Evolutionary conservation across 2,329 filamentous ascomycete genomes (phyloP), one percentile per base, ranked within the genome.

Genomic region (Chaetomium globosum): DNA sequence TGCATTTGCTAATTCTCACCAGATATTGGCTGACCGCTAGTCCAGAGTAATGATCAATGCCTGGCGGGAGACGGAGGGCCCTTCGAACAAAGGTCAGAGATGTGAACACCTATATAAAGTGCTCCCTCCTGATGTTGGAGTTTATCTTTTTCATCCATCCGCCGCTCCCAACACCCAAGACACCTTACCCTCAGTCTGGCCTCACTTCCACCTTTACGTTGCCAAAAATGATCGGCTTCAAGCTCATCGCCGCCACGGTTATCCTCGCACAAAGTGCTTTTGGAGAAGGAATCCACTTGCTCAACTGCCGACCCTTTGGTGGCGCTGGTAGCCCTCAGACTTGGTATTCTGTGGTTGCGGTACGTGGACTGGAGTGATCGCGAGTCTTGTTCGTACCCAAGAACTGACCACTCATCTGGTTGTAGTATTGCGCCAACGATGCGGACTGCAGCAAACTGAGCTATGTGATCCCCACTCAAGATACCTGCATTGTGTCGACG

Each of bases 371-470:
- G 31, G 31, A 8, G 9, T 31, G 31, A 31, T 7, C 30, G 4
- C 8, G 30, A 9, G 2, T 10, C 12, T 13, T 36, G 36, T 39
- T 39, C 13, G 13, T 39, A 5, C 6, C 36, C 13, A 48, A 48
- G 43, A 48, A 23, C 21, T 52, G 21, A 52, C 3, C 12, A 8
- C 28, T 30, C 26, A 12, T 16, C 21, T 0, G 43, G 13, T 7
- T 30, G 16, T 46, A 70, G 69, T 70, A 68, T 54, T 70, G 69
- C 65, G 57, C 62, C 43, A 69, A 70, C 59, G 69, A 70, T 61
- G 57, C 65, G 48, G 59, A 65, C 58, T 70, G 67, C 61, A 67
- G 63, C 63, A 48, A 23, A 48, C 16, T 61, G 30, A 43, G 33
- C 4, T 52, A 57, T 53, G 6, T 3, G 26, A n/a, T 61, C 36